A percentile compares a stretch with the other conserved stretches of the same genome.
Evolutionary conservation across 306 rosid genomes (phyloP).

Genomic region (Quillaja saponaria): DNA sequence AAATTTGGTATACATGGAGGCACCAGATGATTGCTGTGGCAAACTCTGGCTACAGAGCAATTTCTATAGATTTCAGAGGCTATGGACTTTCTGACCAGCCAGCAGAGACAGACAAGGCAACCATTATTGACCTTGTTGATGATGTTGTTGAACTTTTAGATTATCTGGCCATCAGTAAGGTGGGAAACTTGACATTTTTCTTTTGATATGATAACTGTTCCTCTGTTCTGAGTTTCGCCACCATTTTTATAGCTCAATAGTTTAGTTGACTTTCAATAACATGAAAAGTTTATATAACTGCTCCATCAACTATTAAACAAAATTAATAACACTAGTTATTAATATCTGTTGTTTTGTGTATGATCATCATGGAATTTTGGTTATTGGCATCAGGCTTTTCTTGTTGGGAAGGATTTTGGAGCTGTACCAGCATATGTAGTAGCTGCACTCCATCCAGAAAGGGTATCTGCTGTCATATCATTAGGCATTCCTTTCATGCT

Average conservation of each 20-base stretch:
- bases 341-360: too few relatives aligned
- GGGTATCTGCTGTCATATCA: constrained; percentile 45
- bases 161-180: constrained; percentile 55
- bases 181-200: background rate
- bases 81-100: constrained; percentile 81
- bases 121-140: constrained; percentile 40
- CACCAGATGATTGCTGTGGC: constrained; percentile 73
- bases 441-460: constrained; percentile 46
- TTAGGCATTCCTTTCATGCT: constrained; percentile 53
- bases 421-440: constrained; percentile 46
- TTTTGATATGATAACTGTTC: too few relatives aligned
- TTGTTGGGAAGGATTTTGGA: constrained; percentile 61
- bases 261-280: too few relatives aligned
- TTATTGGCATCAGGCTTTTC: constrained; percentile 57
- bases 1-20: constrained; percentile 83
- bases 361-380: too few relatives aligned
- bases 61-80: constrained; percentile 72
- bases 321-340: too few relatives aligned
- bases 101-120: constrained; percentile 47
- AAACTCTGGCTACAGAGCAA: constrained; percentile 60
- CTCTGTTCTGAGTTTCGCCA: too few relatives aligned
- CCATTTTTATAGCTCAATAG: too few relatives aligned
- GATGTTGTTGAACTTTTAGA: constrained; percentile 56
- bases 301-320: too few relatives aligned
- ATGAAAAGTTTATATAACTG: too few relatives aligned